Conservation (phyloP, 352 stramenopile species). For the Phytophthora multivora region DNA sequence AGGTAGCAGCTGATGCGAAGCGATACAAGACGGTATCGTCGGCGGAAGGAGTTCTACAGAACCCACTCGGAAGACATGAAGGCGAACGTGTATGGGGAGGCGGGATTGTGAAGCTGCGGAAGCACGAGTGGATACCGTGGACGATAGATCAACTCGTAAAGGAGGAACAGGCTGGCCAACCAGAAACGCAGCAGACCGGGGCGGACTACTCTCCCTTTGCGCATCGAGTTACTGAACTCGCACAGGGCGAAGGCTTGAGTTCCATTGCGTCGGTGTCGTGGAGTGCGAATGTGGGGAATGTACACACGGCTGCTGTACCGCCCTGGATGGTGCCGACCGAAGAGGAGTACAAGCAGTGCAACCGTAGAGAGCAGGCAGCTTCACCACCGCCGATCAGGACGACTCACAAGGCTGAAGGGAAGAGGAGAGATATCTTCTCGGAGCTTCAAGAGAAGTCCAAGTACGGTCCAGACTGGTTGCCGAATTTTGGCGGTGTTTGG, state of each 20-base stretch:
- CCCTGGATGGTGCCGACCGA: conserved; percentile 77
- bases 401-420: conserved; percentile 10
- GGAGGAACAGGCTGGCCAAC: conserved; percentile 37
- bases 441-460: conserved; percentile 28
- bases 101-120: conserved; percentile 65
- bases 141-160: conserved; percentile 62
- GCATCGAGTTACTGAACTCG: conserved; percentile 59
- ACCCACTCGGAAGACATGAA: conserved; percentile 54
- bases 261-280: conserved; percentile 50
- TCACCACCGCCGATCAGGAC: neutral
- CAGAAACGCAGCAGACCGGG: conserved; percentile 5
- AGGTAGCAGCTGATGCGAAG: neutral
- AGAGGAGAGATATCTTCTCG: conserved; percentile 42
- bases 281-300: conserved; percentile 52
- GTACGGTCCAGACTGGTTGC: conserved; percentile 59
- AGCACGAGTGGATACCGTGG: conserved; percentile 56
- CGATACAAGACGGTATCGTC: conserved; percentile 39
- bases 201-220: conserved; percentile 16
- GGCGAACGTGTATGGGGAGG: conserved; percentile 67
- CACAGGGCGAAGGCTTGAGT: conserved; percentile 44
- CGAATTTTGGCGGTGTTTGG: conserved; percentile 83
- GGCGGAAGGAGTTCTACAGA: conserved; percentile 47
- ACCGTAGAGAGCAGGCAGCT: conserved; percentile 32
- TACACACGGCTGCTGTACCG: conserved; percentile 66
- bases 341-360: conserved; percentile 73